These are phyloP conservation scores for Eucalyptus sp. DNA, from an alignment of 345 rosid genomes.

Conservation along the genomic window DNA sequence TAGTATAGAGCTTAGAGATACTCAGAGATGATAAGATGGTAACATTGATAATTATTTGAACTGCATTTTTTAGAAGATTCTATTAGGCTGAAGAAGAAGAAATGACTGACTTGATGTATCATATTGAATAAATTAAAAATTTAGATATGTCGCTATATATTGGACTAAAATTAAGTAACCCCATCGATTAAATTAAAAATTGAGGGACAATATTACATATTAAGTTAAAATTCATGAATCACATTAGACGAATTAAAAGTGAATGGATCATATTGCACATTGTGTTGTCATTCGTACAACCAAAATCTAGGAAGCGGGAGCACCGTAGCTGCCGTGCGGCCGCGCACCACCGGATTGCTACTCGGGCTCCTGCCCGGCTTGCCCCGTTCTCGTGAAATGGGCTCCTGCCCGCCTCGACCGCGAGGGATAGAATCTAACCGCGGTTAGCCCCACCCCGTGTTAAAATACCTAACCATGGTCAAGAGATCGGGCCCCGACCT, in stretches of 20 bases:
- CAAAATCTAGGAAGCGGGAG: neutral
- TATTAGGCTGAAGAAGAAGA: fast-evolving
- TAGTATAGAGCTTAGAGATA: fast-evolving
- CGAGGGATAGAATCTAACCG: conserved; percentile 19
- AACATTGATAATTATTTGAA: fast-evolving
- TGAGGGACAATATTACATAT: no score
- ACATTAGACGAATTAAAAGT: no score
- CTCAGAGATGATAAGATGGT: fast-evolving
- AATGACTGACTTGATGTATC: no score
- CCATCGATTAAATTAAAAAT: no score
- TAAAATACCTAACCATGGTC: neutral
- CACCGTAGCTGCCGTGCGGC: neutral
- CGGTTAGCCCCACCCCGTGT: conserved; percentile 4
- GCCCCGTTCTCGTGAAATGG: neutral
- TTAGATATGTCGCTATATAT: no score
- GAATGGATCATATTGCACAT: no score
- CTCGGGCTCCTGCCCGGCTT: neutral
- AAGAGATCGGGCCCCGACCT: neutral
- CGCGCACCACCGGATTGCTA: neutral
- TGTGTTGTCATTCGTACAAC: no score
- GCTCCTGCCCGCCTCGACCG: neutral
- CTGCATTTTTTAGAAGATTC: fast-evolving
- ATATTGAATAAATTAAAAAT: no score
- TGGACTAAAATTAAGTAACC: no score
- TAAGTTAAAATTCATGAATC: no score